These are phyloP conservation scores for Larix kaempferi DNA, from an alignment of 75 land plant genomes.

Conservation along the genomic window DNA sequence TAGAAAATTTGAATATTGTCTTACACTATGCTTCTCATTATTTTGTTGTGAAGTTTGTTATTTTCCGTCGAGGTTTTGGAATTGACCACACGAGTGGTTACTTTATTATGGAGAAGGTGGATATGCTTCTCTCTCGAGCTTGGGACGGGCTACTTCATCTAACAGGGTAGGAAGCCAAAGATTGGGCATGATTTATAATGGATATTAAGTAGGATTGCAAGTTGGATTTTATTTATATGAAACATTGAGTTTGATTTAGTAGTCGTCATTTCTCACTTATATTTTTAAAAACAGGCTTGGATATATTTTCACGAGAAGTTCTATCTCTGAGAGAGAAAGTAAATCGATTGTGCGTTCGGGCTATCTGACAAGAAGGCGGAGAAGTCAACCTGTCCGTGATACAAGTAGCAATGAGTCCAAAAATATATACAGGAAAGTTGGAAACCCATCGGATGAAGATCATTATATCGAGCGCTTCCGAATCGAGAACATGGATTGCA, in stretches of 20 bases:
- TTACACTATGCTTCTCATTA: no score
- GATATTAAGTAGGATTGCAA: slow-evolving; percentile 6
- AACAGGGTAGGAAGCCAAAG: slow-evolving; percentile 31
- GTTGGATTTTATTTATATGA: not conserved
- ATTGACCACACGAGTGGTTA: slow-evolving; percentile 48
- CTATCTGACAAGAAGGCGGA: no score
- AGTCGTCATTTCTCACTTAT: not conserved
- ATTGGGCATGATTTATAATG: not conserved
- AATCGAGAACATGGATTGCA: slow-evolving; percentile 77
- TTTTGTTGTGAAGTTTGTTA: slow-evolving; percentile 32
- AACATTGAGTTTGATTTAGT: not conserved
- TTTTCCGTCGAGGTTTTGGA: slow-evolving; percentile 67
- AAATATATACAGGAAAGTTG: no score
- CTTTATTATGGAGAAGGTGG: slow-evolving; percentile 52
- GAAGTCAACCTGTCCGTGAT: no score
- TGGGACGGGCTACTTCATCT: slow-evolving; percentile 28
- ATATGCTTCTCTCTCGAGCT: slow-evolving; percentile 42
- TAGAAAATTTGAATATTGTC: not conserved
- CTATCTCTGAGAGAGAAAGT: not conserved
- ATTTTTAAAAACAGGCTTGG: not conserved
- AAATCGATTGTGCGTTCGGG: no score
- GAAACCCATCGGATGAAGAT: no score
- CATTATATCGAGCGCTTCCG: slow-evolving; percentile 59
- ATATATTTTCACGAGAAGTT: not conserved
- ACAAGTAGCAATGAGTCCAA: no score